Conservation (phyloP, 441 rosid genomes). For the Aquilaria agallochum region DNA sequence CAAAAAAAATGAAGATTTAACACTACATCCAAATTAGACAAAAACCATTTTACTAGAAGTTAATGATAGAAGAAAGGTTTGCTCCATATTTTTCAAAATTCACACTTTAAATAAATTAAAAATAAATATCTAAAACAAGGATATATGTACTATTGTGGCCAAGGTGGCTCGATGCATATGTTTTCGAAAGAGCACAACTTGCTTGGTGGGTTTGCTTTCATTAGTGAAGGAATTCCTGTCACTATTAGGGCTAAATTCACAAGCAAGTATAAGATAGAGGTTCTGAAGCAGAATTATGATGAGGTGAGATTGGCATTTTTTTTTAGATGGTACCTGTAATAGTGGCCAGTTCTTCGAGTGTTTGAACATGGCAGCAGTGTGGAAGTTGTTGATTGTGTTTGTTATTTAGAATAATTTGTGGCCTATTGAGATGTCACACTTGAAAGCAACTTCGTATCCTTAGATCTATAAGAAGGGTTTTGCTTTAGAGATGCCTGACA, state of each 20-base stretch:
- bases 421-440: slow-evolving; percentile 90
- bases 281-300: slow-evolving; percentile 60
- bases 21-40: too few species aligned
- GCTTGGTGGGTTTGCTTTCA: slow-evolving; percentile 91
- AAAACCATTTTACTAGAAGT: too few species aligned
- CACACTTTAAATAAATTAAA: too few species aligned
- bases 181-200: slow-evolving; percentile 85
- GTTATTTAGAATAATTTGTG: slow-evolving; percentile 92
- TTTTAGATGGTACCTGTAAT: slow-evolving; percentile 85
- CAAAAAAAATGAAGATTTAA: too few species aligned
- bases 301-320: slow-evolving; percentile 78
- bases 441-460: slow-evolving; percentile 90
- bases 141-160: slow-evolving; percentile 52
- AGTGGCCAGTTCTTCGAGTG: slow-evolving; percentile 95
- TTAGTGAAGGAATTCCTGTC: slow-evolving; percentile 91
- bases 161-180: slow-evolving; percentile 97
- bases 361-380: slow-evolving; percentile 85
- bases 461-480: slow-evolving; percentile 94
- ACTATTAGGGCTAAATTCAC: slow-evolving; percentile 74
- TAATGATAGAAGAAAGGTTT: too few species aligned
- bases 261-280: slow-evolving; percentile 69
- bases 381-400: slow-evolving; percentile 79
- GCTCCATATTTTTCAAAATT: too few species aligned
- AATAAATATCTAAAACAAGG: too few species aligned
- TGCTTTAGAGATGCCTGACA: slow-evolving; percentile 87